Conservation (phyloP, 106 monocot genomes). For the Allium cepa region DNA sequence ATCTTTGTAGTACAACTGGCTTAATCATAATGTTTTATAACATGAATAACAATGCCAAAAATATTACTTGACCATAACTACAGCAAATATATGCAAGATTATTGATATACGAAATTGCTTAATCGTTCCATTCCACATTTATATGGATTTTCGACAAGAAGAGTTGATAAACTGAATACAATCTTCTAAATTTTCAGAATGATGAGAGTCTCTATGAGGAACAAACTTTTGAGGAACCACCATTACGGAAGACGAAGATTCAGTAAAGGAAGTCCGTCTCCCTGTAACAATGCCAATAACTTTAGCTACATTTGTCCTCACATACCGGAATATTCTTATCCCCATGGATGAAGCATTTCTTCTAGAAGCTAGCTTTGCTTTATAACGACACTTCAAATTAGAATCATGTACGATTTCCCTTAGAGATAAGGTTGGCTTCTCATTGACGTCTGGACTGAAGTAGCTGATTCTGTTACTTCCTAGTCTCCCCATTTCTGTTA, state of each 20-base stretch:
- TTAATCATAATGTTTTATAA: too few relatives aligned
- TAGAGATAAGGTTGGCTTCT: not conserved
- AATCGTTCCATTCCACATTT: not conserved
- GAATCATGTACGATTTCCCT: not conserved
- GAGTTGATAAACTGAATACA: constrained; percentile 40
- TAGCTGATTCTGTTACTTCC: constrained; percentile 4
- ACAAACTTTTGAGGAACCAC: constrained; percentile 9
- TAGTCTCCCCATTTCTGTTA: not conserved
- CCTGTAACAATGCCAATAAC: not conserved
- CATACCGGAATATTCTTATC: not conserved
- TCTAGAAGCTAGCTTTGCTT: too few relatives aligned
- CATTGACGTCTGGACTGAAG: constrained; percentile 1
- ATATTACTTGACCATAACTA: too few relatives aligned
- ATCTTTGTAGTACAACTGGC: too few relatives aligned
- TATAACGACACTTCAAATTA: too few relatives aligned
- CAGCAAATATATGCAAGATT: too few relatives aligned
- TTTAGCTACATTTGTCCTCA: not conserved
- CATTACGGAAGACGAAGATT: not conserved
- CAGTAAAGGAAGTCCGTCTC: not conserved
- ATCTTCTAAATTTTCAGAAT: constrained; percentile 29
- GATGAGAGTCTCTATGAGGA: constrained; percentile 19
- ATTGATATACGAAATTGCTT: too few relatives aligned
- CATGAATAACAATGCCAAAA: too few relatives aligned
- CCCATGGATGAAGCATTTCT: not conserved
- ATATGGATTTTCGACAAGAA: constrained; percentile 13